Percentiles rank a stretch among this genome's conserved stretches.
Conservation (phyloP, 2,329 filamentous ascomycete genomes). For the Phialophora chinensis region DNA sequence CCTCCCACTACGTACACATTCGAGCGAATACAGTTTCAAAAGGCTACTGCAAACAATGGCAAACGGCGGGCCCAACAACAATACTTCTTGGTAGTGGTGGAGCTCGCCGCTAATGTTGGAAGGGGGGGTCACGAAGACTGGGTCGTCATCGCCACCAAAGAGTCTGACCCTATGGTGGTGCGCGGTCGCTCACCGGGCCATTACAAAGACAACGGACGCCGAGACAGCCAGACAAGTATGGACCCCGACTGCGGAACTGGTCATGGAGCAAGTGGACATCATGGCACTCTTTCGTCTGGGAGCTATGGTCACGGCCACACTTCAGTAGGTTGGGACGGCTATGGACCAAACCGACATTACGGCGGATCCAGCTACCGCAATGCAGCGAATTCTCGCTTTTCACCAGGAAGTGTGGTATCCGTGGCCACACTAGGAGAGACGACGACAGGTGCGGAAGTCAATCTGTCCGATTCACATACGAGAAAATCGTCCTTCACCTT, state of each 20-base stretch:
- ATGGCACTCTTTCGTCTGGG: conserved; percentile 20
- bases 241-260: conserved; percentile 69
- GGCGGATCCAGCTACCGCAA: conserved; percentile 34
- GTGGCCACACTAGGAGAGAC: conserved; percentile 25
- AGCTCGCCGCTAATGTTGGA: conserved; percentile 74
- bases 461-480: conserved; percentile 28
- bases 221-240: conserved; percentile 72
- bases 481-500: conserved; percentile 32
- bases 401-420: conserved; percentile 33
- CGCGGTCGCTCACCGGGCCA: conserved; percentile 82
- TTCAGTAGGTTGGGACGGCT: conserved; percentile 30
- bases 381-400: conserved; percentile 25
- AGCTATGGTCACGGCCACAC: conserved; percentile 18
- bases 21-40: conserved; percentile 93
- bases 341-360: conserved; percentile 32
- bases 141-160: conserved; percentile 72
- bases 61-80: conserved; percentile 89
- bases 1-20: conserved; percentile 66
- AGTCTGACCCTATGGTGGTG: conserved; percentile 85
- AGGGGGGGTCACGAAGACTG: conserved; percentile 59
- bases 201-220: conserved; percentile 70
- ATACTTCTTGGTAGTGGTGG: conserved; percentile 88
- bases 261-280: conserved; percentile 46
- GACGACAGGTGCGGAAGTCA: conserved; percentile 29
- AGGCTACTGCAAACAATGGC: conserved; percentile 90